These are phyloP conservation scores for Fusarium pilosicola DNA, from an alignment of 2,329 filamentous ascomycete species.

Conservation along the genomic window DNA sequence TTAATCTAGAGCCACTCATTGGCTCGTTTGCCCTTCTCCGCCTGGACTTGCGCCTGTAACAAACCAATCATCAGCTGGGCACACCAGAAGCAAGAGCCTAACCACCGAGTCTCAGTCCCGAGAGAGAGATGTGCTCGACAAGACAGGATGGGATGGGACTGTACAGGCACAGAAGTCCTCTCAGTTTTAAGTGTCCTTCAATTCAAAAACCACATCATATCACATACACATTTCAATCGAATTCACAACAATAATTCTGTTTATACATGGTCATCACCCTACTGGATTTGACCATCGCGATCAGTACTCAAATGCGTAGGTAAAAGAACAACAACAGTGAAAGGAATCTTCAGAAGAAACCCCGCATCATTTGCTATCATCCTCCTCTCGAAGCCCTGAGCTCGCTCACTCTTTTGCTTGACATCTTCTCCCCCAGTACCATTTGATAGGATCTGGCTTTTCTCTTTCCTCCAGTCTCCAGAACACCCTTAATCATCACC, in stretches of 20 bases:
- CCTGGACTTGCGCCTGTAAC: not conserved
- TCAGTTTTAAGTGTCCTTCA: not conserved
- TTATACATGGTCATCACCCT: conserved; percentile 1
- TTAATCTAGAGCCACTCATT: conserved; percentile 16
- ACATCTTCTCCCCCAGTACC: not conserved
- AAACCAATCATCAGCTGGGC: conserved; percentile 4
- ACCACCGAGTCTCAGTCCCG: not conserved
- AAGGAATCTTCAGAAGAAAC: conserved; percentile 19
- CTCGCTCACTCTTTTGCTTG: not conserved
- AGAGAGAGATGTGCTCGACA: not conserved
- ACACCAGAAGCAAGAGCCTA: not conserved
- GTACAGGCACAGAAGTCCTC: not conserved
- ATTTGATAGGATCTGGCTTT: not conserved
- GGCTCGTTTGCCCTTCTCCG: not conserved
- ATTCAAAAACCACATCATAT: not conserved
- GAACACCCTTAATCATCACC: conserved; percentile 9
- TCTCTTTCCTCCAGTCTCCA: conserved; percentile 5
- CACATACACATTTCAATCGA: not conserved
- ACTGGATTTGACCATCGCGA: conserved; percentile 19
- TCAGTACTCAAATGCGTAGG: conserved; percentile 16
- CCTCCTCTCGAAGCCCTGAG: not conserved
- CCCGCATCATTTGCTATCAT: conserved; percentile 23
- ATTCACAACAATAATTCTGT: not conserved
- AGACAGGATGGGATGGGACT: not conserved
- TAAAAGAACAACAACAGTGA: conserved; percentile 15